A percentile compares a stretch with the other conserved stretches of the same genome.
Conservation (phyloP, 2,329 filamentous ascomycete genomes). For the Mariannaea elegans region DNA sequence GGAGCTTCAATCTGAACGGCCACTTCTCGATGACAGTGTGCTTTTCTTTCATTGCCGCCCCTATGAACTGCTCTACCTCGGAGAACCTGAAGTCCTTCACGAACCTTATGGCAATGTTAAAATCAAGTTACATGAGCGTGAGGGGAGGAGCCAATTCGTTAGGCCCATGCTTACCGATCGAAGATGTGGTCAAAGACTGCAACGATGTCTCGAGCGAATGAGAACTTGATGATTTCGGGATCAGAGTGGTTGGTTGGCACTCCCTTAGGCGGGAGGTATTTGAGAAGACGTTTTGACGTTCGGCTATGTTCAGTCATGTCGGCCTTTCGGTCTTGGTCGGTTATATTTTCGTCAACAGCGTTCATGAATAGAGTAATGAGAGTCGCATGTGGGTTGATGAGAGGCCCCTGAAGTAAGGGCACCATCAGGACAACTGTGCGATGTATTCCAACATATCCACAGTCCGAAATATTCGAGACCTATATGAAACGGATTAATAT, state of each 20-base stretch:
- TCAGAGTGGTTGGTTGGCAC: background rate
- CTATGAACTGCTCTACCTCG: too few relatives aligned
- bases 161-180: background rate
- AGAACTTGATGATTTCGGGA: background rate
- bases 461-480: constrained; percentile 19
- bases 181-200: background rate
- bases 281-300: too few relatives aligned
- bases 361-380: constrained; percentile 23
- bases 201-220: background rate
- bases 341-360: background rate
- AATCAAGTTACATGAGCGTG: too few relatives aligned
- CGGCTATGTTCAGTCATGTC: background rate
- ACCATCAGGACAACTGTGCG: background rate
- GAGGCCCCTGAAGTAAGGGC: constrained; percentile 1
- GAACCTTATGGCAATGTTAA: too few relatives aligned
- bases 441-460: background rate
- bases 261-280: too few relatives aligned
- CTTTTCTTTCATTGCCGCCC: too few relatives aligned
- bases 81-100: too few relatives aligned
- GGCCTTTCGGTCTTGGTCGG: background rate
- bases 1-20: constrained; percentile 5
- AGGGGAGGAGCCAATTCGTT: background rate
- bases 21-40: constrained; percentile 23
- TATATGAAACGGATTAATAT: background rate
- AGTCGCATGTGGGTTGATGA: constrained; percentile 19